Evolutionary conservation across 345 rosid species (phyloP).

Genomic region (Brassica cretica): DNA sequence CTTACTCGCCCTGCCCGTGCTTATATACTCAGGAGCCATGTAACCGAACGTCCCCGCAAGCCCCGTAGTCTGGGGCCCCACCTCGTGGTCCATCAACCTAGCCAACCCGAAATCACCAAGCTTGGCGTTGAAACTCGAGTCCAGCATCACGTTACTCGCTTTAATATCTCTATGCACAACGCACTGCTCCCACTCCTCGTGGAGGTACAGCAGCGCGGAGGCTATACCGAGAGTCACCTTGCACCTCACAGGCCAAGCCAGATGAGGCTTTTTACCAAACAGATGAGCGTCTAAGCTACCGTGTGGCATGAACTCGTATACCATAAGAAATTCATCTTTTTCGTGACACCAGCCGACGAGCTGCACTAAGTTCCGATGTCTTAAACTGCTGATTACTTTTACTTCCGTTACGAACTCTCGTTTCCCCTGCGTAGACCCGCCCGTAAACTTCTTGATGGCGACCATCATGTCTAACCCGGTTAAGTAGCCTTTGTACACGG

Average conservation of each 20-base stretch:
- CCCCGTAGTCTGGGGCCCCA: constrained; percentile 47
- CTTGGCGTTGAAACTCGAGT: constrained; percentile 56
- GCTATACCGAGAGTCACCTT: constrained; percentile 52
- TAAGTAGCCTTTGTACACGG: constrained; percentile 54
- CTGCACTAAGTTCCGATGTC: constrained; percentile 65
- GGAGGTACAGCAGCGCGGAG: constrained; percentile 55
- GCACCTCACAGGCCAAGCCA: constrained; percentile 50
- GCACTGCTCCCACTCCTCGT: constrained; percentile 68
- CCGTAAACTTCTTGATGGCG: constrained; percentile 54
- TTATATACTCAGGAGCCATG: constrained; percentile 55
- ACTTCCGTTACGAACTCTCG: constrained; percentile 57
- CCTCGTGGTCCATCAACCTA: constrained; percentile 49
- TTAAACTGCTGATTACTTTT: constrained; percentile 53
- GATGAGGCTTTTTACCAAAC: constrained; percentile 41
- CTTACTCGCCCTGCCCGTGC: constrained; percentile 53
- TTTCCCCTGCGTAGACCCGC: constrained; percentile 50
- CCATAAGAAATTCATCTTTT: constrained; percentile 55
- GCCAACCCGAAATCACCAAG: constrained; percentile 74
- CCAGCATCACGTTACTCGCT: constrained; percentile 64
- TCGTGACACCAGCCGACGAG: constrained; percentile 78
- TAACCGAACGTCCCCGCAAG: constrained; percentile 58
- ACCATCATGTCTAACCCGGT: constrained; percentile 34
- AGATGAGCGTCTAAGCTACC: constrained; percentile 63
- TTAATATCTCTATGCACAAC: constrained; percentile 66
- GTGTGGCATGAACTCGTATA: constrained; percentile 73